phyloP scores from a whole-genome alignment of 2,329 filamentous ascomycete species.

The Anisogramma anomala region DNA sequence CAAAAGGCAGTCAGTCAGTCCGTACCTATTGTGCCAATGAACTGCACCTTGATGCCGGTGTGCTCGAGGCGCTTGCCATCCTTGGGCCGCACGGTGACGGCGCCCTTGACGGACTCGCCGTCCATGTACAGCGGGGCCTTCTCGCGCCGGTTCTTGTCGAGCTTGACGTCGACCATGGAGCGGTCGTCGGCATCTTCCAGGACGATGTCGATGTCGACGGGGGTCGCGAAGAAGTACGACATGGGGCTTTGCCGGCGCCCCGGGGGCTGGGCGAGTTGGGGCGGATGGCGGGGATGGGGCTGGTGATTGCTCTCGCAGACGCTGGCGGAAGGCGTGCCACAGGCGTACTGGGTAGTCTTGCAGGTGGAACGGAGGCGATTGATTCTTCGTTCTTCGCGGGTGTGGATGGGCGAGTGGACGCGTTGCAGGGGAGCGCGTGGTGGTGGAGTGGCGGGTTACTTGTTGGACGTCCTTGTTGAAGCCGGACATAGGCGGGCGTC shows the following conservation, averaged over 20 bases:
- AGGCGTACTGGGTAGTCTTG: too few relatives aligned
- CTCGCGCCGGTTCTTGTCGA: slow-evolving; percentile 95
- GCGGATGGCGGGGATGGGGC: slow-evolving; percentile 8
- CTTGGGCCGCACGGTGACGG: slow-evolving; percentile 88
- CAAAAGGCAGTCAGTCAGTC: slow-evolving; percentile 10
- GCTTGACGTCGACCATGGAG: slow-evolving; percentile 92
- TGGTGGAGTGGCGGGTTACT: too few relatives aligned
- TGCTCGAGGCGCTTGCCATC: slow-evolving; percentile 97
- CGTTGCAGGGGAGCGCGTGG: too few relatives aligned
- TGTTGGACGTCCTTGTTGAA: too few relatives aligned
- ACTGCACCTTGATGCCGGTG: slow-evolving; percentile 98
- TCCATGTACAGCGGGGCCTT: slow-evolving; percentile 97
- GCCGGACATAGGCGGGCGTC: too few relatives aligned
- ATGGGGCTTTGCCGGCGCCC: slow-evolving; percentile 42
- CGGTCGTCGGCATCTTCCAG: slow-evolving; percentile 91
- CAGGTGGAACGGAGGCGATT: too few relatives aligned
- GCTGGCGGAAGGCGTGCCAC: too few relatives aligned
- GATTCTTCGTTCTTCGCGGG: too few relatives aligned
- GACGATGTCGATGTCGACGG: slow-evolving; percentile 97
- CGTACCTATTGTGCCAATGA: slow-evolving; percentile 93
- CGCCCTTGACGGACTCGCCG: slow-evolving; percentile 94
- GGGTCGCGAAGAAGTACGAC: slow-evolving; percentile 98
- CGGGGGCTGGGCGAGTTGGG: slow-evolving; percentile 13
- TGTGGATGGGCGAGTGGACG: too few relatives aligned
- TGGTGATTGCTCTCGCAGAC: too few relatives aligned